Evolutionary conservation across 495 filamentous ascomycete genomes (phyloP).

Genomic region (Symbiotaphrina buchneri): DNA sequence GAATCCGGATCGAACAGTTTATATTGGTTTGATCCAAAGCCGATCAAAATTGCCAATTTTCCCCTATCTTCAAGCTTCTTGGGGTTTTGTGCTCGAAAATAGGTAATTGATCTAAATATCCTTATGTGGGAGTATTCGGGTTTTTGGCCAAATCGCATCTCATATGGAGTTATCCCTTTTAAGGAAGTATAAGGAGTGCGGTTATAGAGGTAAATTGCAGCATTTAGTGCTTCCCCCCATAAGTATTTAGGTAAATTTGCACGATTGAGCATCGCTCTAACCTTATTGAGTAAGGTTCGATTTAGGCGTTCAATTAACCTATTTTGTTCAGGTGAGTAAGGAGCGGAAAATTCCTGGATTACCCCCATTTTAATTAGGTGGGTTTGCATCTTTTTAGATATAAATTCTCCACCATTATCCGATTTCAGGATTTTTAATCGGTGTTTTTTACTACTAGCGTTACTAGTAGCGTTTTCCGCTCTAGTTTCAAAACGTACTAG

Average conservation of each 20-base stretch:
- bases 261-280: constrained; percentile 2
- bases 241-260: background rate
- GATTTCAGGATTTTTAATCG: constrained; percentile 1
- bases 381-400: background rate
- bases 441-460: too few species aligned
- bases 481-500: too few species aligned
- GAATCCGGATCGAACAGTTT: too few species aligned
- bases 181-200: background rate
- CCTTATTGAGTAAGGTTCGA: constrained; percentile 1
- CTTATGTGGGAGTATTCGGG: constrained; percentile 3
- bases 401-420: constrained; percentile 4
- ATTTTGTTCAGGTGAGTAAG: constrained; percentile 3
- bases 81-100: background rate
- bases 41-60: too few species aligned
- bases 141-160: constrained; percentile 5
- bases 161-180: constrained; percentile 4
- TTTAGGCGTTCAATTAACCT: constrained; percentile 1
- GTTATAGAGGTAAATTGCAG: constrained; percentile 2
- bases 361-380: constrained; percentile 2
- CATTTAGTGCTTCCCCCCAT: constrained; percentile 1
- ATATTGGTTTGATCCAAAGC: too few species aligned
- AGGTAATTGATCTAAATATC: constrained; percentile 3
- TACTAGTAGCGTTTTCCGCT: too few species aligned
- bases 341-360: constrained; percentile 2
- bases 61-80: constrained; percentile 4